Base-by-base conservation (phyloP, 179 eudicot genomes). In the Camellia oleifera region DNA sequence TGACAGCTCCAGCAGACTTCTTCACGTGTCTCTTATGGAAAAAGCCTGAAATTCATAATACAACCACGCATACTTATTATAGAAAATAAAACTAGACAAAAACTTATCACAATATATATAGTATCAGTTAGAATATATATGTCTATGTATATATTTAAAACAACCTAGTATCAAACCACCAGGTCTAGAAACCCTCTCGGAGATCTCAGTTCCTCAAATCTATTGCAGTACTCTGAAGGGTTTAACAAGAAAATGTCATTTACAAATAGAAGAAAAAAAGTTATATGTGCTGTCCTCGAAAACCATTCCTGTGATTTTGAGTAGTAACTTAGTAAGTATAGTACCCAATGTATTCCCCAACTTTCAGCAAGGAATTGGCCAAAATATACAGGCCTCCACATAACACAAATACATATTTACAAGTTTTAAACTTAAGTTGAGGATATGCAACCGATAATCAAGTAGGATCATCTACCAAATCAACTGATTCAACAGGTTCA, bases 11-110 rank as follows among this genome's bases (percentile, higher is more conserved):
- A 64, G 90, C 84, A 83, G 87, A 87, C 85, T 84, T 91, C 87
- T 79, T 85, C 63, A 84, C 95, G 81, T 97, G 99, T 79, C 87
- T 87, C 87, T 88, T 91, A 82, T 97, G 99, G 82, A 94, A 97
- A 82, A 83, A 86, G 20, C 91, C 98, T 97, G 88, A 64, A 62
- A 68, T 44, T 40, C 54, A 77, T 17, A 74, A 53, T 73, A 7
- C 32, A 40, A 58, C 14, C 4, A 1, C 11, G 45, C 26, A 23
- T 65, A 65, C 23, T 23, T 15, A 74, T 74, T 50, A 74, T 14
- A 56, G 20, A 74, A 26, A 44, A 74, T 32, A 54, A 54, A 15
- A 52, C 10, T 12, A 57, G 66, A 18, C 14, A 58, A 44, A 23
- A 74, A 42, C 20, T 56, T 17, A 32, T 57, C 65, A 57, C 48